Conservation (phyloP, 164 flowering plant genomes). For the Chloranthus sessilifolius region DNA sequence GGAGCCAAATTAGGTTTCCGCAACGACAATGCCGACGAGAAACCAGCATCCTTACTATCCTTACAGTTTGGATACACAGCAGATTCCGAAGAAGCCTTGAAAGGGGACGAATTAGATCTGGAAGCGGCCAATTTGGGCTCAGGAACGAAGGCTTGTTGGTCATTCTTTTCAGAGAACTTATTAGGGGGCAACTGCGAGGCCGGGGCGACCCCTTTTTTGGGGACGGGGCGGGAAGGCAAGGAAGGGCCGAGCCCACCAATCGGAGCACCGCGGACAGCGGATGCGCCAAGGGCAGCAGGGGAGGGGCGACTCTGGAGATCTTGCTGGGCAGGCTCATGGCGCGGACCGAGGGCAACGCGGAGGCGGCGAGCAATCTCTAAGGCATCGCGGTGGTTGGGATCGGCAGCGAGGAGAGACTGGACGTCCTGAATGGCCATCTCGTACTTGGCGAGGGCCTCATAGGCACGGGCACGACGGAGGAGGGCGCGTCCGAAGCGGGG, state of each 20-base stretch:
- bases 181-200: conserved; percentile 21
- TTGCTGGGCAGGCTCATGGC: conserved; percentile 65
- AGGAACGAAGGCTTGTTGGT: conserved; percentile 9
- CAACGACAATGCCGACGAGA: conserved; percentile 13
- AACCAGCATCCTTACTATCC: conserved; percentile 30
- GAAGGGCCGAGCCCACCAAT: conserved; percentile 85
- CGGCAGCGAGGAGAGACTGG: conserved; percentile 48
- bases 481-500: conserved; percentile 78
- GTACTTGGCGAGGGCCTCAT: conserved; percentile 74
- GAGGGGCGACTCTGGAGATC: conserved; percentile 94
- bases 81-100: conserved; percentile 35
- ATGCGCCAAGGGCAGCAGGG: conserved; percentile 97
- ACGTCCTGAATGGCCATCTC: conserved; percentile 94
- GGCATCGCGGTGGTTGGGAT: conserved; percentile 75
- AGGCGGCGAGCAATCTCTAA: conserved; percentile 68
- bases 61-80: conserved; percentile 12
- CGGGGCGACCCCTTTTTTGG: conserved; percentile 39
- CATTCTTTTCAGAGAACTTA: conserved; percentile 51
- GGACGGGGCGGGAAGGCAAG: conserved; percentile 75
- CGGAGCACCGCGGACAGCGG: conserved; percentile 93
- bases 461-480: conserved; percentile 80
- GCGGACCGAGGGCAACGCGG: conserved; percentile 58
- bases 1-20: no score
- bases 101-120: conserved; percentile 52
- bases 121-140: conserved; percentile 41